Evolutionary conservation across 2,329 filamentous ascomycete genomes (phyloP), one percentile per base, ranked within the genome.

Genomic region (Orbilia oligospora): DNA sequence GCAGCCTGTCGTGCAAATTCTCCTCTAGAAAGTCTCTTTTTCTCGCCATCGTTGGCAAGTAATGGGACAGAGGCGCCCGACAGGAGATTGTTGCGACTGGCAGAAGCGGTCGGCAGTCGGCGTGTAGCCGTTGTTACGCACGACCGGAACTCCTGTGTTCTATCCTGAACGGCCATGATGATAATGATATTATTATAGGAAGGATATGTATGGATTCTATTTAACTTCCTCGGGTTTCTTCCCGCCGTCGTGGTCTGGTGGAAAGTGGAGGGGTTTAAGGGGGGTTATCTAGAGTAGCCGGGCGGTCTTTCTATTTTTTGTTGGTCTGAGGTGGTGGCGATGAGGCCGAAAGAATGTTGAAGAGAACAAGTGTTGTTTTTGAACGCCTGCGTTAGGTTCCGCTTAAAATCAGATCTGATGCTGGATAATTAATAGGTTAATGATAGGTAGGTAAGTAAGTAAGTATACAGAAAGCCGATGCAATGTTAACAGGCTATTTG

Each of bases 1-100:
- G 93, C 93, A 6, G 96, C 96, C 84, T 91, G 91, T 82, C 94
- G 90, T 82, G 96, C 96, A 85, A 99, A 99, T 83, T 98, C 96
- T 79, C 93, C 97, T 81, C 93, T 89, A 80, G 88, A n/a, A 87
- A 87, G 71, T 86, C 87, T 72, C 84, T 84, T 69, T 84, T 86
- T 81, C 87, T 85, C 78, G 88, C 88, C 83, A 89, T 87, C 22
- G 89, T 87, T 12, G 87, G 88, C 24, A 88, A 88, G 86, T 92
- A 92, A 84, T 95, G 91, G 55, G 90, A 87, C 82, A 92, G 90
- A 56, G 89, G 90, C 76, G 97, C 89, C 49, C 92, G 93, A 84
- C 92, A 90, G 85, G 97, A 93, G 36, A 92, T 88, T 82, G 92
- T 97, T 77, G 89, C 90, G 10, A 91, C 88, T 36, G 91, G 90